Percentiles rank a stretch among this genome's conserved stretches.
These are phyloP conservation scores for Maudiozyma pseudohumilis DNA, from an alignment of 805 yeast species.

Conservation along the genomic window DNA sequence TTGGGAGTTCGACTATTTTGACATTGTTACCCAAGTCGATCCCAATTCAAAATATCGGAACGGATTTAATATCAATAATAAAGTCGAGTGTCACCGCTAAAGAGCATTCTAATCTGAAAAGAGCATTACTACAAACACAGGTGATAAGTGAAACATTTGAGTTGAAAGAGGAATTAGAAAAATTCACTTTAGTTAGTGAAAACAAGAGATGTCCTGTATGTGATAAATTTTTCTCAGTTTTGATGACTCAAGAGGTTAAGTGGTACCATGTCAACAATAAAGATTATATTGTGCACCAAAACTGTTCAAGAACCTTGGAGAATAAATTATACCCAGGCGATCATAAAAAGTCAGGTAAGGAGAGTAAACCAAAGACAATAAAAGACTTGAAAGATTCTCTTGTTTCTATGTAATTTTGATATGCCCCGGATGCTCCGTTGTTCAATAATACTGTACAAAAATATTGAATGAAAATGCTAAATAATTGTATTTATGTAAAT, in stretches of 20 bases:
- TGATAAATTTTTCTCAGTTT: slow-evolving; percentile 29
- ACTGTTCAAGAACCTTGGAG: no score
- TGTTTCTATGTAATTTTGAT: no score
- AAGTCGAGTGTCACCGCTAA: slow-evolving; percentile 32
- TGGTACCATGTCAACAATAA: slow-evolving; percentile 13
- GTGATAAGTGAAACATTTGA: slow-evolving; percentile 38
- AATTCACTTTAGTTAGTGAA: slow-evolving; percentile 32
- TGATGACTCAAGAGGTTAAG: slow-evolving; percentile 13
- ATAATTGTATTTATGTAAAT: no score
- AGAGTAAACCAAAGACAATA: neutral
- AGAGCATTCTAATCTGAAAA: slow-evolving; percentile 34
- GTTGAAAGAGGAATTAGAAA: slow-evolving; percentile 32
- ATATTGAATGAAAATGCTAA: neutral
- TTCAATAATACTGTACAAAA: no score
- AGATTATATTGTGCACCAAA: slow-evolving; percentile 17
- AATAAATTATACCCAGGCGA: no score
- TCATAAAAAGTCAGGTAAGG: slow-evolving; percentile 8
- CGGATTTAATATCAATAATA: slow-evolving; percentile 38
- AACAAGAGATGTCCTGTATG: slow-evolving; percentile 51
- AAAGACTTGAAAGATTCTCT: slow-evolving; percentile 1
- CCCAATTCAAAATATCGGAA: slow-evolving; percentile 34
- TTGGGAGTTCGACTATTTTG: slow-evolving; percentile 29
- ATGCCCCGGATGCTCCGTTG: no score
- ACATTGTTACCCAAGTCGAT: slow-evolving; percentile 43
- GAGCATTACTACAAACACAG: slow-evolving; percentile 46